These are phyloP conservation scores for Solanum virginianum DNA, from an alignment of 257 asterid species.

Conservation along the genomic window DNA sequence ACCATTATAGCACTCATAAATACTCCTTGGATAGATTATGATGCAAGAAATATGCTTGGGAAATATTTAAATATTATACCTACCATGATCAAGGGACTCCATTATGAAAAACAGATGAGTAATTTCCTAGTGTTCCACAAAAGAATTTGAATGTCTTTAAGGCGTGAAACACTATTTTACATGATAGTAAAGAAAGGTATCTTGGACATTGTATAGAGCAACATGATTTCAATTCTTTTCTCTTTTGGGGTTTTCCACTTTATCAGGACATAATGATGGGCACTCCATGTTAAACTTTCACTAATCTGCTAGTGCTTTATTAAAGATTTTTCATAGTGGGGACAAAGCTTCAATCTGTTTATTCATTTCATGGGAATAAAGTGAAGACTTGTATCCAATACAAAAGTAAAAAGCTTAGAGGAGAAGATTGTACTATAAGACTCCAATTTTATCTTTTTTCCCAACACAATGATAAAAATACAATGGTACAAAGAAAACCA, in stretches of 20 bases:
- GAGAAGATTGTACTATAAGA: background rate
- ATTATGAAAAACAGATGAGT: background rate
- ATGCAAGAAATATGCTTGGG: background rate
- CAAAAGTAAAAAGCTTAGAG: background rate
- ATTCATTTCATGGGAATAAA: background rate
- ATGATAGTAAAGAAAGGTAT: background rate
- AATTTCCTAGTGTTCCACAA: background rate
- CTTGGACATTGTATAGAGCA: background rate
- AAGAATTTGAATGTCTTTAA: background rate
- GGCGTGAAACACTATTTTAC: background rate
- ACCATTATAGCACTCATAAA: background rate
- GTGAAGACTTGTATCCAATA: background rate
- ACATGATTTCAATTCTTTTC: background rate
- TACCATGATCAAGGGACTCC: background rate
- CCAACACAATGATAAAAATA: background rate
- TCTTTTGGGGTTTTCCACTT: background rate
- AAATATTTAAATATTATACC: background rate
- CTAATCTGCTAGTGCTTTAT: conserved; percentile 1
- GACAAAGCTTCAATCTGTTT: background rate
- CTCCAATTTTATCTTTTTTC: background rate
- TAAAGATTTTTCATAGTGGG: background rate
- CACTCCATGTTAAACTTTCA: background rate
- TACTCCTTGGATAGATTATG: background rate
- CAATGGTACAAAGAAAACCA: background rate
- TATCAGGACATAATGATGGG: conserved; percentile 3